Evolutionary conservation across 208 protist species (phyloP).

Genomic region (Trichomonas gallinae): DNA sequence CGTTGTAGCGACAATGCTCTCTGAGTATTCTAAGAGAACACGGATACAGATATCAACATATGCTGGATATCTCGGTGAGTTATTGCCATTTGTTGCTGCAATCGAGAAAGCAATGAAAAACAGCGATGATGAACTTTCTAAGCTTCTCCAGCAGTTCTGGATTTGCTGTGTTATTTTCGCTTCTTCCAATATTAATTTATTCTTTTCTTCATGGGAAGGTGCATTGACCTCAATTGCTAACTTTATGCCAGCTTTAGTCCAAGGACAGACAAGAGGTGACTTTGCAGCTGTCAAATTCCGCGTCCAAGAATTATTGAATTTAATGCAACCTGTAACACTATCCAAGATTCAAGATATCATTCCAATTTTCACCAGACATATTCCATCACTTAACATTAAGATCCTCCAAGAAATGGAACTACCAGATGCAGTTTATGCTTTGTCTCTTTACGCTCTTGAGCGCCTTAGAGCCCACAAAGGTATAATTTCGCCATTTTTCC

Average conservation of each 20-base stretch:
- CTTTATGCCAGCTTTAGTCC: neutral
- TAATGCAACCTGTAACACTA: neutral
- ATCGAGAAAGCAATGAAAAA: neutral
- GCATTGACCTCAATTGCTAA: neutral
- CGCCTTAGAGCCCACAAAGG: neutral
- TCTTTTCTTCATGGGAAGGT: neutral
- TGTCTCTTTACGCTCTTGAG: neutral
- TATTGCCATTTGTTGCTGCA: conserved; percentile 2
- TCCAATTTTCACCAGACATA: neutral
- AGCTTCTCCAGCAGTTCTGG: neutral
- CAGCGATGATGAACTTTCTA: neutral
- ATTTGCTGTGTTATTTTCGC: neutral
- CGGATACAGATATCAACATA: neutral
- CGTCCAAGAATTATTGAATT: neutral
- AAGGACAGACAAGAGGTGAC: neutral
- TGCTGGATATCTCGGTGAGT: neutral
- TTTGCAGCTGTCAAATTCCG: neutral
- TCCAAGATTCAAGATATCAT: neutral
- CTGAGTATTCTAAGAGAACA: neutral
- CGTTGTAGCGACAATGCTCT: too few relatives aligned
- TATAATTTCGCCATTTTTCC: neutral
- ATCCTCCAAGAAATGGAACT: neutral
- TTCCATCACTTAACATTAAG: neutral
- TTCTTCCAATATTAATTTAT: neutral
- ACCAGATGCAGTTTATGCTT: neutral